Base-by-base conservation (phyloP, 768 basidiomycete species). In the Termitomyces sp. region DNA sequence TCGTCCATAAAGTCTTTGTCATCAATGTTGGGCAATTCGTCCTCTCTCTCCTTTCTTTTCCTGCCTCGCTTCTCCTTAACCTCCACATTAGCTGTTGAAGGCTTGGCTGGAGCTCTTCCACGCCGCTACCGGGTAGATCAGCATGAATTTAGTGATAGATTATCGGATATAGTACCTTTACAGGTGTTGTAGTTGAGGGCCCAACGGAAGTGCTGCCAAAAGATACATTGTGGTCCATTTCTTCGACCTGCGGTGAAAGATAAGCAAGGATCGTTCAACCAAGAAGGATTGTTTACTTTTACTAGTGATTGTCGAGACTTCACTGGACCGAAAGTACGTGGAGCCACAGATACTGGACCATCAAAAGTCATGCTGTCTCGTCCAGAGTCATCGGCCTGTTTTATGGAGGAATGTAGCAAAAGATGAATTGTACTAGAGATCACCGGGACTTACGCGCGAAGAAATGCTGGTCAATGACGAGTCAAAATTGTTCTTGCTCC, bases 21-120 rank as follows among this genome's bases (percentile, higher is more conserved):
- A 19, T 61, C 53, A 21, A 53, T 44, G 10, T 37, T 44, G 6
- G 60, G 58, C 19, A 62, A 45, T 7, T 64, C 75, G 19, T 77
- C 77, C 3, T 78, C 77, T 55, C 74, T 68, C 44, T 69, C 71
- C 62, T 79, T 79, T 53, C 77, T 62, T 58, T 76, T 75, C 52
- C 71, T 70, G 32, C 72, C 70, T 56, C 72, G 65, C 55, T 71
- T 76, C 55, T 71, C 69, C 51, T 68, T 71, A 43, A 58, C 62
- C 24, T 73, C 70, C 45, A 55, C 24, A n/a, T 56, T 41, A 47
- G 44, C 53, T 5, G 64, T 66, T 12, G 54, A 8, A 30, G 68
- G 71, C 51, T 72, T 74, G 11, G 49, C 49, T 21, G 68, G 66
- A 44, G 70, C 68, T 49, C 56, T 48, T 17, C 49, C 45, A n/a